Base-by-base conservation (phyloP, 2,329 filamentous ascomycete species). In the Aspergillus cejpii region DNA sequence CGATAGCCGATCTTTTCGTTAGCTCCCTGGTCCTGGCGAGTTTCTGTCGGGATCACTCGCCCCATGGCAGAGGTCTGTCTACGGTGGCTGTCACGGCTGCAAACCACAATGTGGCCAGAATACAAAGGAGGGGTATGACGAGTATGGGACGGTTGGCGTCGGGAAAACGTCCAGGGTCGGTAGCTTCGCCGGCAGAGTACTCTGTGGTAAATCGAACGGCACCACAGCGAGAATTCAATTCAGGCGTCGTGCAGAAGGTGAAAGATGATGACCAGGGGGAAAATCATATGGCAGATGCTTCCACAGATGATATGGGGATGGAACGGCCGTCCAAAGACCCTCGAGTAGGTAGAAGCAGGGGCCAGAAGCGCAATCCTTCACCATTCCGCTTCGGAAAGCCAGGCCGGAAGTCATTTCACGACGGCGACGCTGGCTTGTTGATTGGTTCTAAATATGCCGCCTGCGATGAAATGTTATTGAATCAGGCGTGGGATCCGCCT, bases 1-100 rank as follows among this genome's bases (percentile, higher is more conserved):
- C 60, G 46, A 64, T 76, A 62, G 73, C 75, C 54, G 72, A 74
- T 53, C 55, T 75, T 51, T 79, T 80, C 61, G 72, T 80, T 50
- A 63, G 67, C 49, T 74, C 75, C 34, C 61, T 80, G 53, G 71
- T 75, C 46, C 64, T 72, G 51, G 77, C 77, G 39, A 70, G 71
- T 33, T 70, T 71, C 38, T 80, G 77, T 58, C 65, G 63, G 48
- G 62, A 70, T 39, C 77, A 79, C 56, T 65, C 68, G 19, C 65
- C 63, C 40, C 56, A 54, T 40, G 51, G 47, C 33, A 54, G 66
- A 61, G 38, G 58, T 10, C 27, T 67, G 6, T 58, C 58, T 14
- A 62, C 57, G 29, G 29, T 61, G 15, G 41, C 58, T 7, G 47
- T 49, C 31, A 49, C 41, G 33, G 20, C 39, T 33, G 39, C 57